Percentiles rank a stretch among this genome's conserved stretches.
Conservation (phyloP, 75 land plant species). For the Sequoia sempervirens region DNA sequence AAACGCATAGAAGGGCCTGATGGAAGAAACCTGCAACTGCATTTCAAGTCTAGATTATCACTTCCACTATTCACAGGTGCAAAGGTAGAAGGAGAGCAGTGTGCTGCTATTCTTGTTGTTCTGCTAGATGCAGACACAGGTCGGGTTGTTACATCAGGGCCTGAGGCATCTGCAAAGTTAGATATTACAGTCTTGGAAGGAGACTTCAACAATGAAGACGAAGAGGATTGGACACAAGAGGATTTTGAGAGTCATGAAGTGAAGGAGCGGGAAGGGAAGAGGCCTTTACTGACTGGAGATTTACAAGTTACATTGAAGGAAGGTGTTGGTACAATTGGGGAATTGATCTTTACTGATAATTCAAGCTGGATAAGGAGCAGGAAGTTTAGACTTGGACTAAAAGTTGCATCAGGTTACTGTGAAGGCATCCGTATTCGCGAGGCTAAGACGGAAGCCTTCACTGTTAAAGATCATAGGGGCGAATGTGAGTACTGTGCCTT, state of each 20-base stretch:
- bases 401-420: constrained; percentile 61
- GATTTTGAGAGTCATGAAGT: constrained; percentile 83
- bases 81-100: constrained; percentile 89
- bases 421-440: constrained; percentile 82
- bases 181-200: constrained; percentile 92
- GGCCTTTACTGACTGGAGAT: constrained; percentile 86
- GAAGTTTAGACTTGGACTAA: constrained; percentile 88
- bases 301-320: constrained; percentile 75
- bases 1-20: constrained; percentile 79
- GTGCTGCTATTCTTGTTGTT: constrained; percentile 83
- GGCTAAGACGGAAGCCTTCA: constrained; percentile 92
- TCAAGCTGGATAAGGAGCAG: constrained; percentile 98
- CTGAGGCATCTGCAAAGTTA: constrained; percentile 70
- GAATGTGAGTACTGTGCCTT: constrained; percentile 59
- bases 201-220: constrained; percentile 82
- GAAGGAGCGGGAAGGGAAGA: constrained; percentile 91
- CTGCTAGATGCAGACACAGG: constrained; percentile 63
- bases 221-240: constrained; percentile 82
- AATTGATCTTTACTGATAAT: constrained; percentile 89
- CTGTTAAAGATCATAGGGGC: constrained; percentile 97
- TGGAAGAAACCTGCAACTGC: constrained; percentile 70
- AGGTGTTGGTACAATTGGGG: constrained; percentile 89
- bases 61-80: constrained; percentile 96
- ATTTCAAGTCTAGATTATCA: constrained; percentile 71
- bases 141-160: constrained; percentile 67